Base-by-base conservation (phyloP, 129 eudicot species). In the Helianthus tuberosus region DNA sequence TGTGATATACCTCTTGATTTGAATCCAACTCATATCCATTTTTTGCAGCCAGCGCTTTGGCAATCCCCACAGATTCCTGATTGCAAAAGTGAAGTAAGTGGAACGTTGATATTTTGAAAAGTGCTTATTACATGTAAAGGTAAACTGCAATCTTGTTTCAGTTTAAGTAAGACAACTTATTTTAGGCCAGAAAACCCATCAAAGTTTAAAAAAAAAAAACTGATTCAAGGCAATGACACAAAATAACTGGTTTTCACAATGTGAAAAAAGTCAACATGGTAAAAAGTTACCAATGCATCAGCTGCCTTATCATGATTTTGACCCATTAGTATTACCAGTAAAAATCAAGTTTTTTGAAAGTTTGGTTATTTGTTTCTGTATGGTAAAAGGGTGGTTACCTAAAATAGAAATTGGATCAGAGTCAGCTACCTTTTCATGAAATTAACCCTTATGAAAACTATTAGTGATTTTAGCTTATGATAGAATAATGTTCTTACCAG, bases 41-140 rank as follows among this genome's bases (percentile, higher is more conserved):
- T 80, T 95, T 95, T 64, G 99, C 97, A 17, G 99, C 99, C 61
- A 95, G 83, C 71, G 99, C 97, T 82, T 91, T 95, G 46, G 99
- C 99, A 14, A 95, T 95, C 75, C 99, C 99, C 25, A 95, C 99
- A 76, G 99, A 95, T 87, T 95, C 97, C 99, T 95, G 63, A 35
- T 70, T 63, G 46, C 58, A 64, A 54, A 67, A 6, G 46, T 27
- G 25, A 52, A 63, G 29, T 71, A 17, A 78, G 51, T 27, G 52
- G 64, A 35, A 35, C 25, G 52, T 29, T 63, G 0, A 38, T 51
- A 64, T n/a, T n/a, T 64, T 62, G 72, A 52, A 60, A 60, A 57
- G 27, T 38, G 61, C 29, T 25, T 4, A 17, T 15, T 11, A 59
- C 39, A 36, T 69, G 27, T 62, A 68, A 39, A 8, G 49, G 69